These are phyloP conservation scores for Didymella keratinophila DNA, from an alignment of 2,329 filamentous ascomycete species.

Conservation along the genomic window DNA sequence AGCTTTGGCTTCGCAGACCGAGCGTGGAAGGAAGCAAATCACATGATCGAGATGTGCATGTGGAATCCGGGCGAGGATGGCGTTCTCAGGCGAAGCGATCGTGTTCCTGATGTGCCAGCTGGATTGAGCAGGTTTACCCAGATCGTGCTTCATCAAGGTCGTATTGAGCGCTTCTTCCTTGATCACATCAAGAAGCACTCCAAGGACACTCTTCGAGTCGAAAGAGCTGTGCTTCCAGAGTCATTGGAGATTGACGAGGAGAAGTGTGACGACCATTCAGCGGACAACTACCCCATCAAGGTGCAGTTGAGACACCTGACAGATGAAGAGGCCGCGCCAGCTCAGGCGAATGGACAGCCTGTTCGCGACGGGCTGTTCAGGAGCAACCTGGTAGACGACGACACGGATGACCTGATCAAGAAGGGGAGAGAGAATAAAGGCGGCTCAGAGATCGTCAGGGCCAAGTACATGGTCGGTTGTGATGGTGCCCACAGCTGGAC, in stretches of 20 bases:
- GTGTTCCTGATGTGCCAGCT: conserved; percentile 68
- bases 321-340: conserved; percentile 65
- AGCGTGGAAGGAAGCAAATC: conserved; percentile 71
- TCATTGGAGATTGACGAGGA: conserved; percentile 63
- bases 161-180: conserved; percentile 72
- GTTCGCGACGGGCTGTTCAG: conserved; percentile 64
- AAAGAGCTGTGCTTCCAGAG: conserved; percentile 67
- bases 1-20: conserved; percentile 72
- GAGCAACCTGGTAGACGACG: conserved; percentile 65
- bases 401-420: conserved; percentile 62
- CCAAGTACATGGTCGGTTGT: conserved; percentile 72
- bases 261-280: conserved; percentile 56
- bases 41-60: conserved; percentile 68
- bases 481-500: conserved; percentile 75
- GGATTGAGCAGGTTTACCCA: conserved; percentile 70
- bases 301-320: conserved; percentile 65
- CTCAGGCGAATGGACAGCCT: conserved; percentile 50
- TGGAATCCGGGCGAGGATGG: conserved; percentile 69
- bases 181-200: conserved; percentile 66
- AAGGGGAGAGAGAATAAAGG: conserved; percentile 49
- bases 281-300: conserved; percentile 65
- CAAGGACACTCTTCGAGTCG: conserved; percentile 60
- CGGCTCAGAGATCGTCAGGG: conserved; percentile 56
- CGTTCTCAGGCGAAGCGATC: conserved; percentile 64
- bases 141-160: conserved; percentile 74